These are phyloP conservation scores for Coniochaeta prunicola DNA, from an alignment of 2,329 filamentous ascomycete species.

Conservation along the genomic window DNA sequence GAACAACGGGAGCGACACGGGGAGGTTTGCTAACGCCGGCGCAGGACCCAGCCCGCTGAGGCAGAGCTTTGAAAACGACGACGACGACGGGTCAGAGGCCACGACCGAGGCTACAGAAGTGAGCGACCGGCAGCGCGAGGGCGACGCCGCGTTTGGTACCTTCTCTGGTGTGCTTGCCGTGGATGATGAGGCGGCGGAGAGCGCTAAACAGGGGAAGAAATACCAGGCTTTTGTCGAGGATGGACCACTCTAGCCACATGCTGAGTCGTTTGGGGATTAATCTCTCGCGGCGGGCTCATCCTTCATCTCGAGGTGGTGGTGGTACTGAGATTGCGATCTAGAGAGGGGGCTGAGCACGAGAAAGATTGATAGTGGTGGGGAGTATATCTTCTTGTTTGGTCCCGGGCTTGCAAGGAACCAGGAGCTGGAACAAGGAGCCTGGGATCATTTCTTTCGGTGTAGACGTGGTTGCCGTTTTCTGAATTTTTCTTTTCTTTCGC, in stretches of 20 bases:
- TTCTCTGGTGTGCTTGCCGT: neutral
- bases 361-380: too few relatives aligned
- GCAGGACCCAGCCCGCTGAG: neutral
- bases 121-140: neutral
- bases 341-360: too few relatives aligned
- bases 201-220: neutral
- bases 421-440: too few relatives aligned
- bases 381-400: too few relatives aligned
- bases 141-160: neutral
- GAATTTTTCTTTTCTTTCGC: too few relatives aligned
- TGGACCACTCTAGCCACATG: neutral
- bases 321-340: too few relatives aligned
- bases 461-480: too few relatives aligned
- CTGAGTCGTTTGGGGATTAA: neutral
- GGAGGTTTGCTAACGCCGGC: neutral
- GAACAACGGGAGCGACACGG: too few relatives aligned
- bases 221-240: neutral
- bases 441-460: too few relatives aligned
- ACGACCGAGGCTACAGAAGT: neutral
- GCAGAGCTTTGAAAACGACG: neutral
- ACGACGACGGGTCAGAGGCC: neutral
- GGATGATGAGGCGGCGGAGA: neutral
- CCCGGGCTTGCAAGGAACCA: too few relatives aligned
- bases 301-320: neutral
- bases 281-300: neutral